A percentile compares a stretch with the other conserved stretches of the same genome.
These are phyloP conservation scores for Aurinia saxatilis DNA, from an alignment of 345 rosid genomes.

Conservation along the genomic window DNA sequence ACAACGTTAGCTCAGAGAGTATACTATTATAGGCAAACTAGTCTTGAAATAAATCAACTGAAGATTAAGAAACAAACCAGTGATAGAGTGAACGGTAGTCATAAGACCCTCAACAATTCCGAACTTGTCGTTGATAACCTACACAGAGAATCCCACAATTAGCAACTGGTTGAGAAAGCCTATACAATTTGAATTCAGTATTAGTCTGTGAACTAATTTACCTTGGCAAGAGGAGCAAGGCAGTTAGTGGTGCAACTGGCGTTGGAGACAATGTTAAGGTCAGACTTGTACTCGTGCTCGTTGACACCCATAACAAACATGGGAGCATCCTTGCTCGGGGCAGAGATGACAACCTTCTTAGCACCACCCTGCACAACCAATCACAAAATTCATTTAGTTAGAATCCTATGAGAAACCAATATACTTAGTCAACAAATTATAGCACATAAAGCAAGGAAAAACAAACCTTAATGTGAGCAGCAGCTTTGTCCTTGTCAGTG, in stretches of 20 bases:
- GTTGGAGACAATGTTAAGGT: constrained; percentile 70
- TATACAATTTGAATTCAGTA: too few relatives aligned
- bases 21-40: background rate
- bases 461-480: constrained; percentile 88
- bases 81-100: constrained; percentile 86
- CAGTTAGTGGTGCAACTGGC: constrained; percentile 99
- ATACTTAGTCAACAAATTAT: background rate
- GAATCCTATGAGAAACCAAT: too few relatives aligned
- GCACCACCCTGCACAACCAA: constrained; percentile 68
- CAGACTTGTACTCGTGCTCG: constrained; percentile 79
- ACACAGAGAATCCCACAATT: too few relatives aligned
- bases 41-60: background rate
- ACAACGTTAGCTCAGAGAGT: background rate
- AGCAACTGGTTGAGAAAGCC: too few relatives aligned
- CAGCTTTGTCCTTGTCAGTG: constrained; percentile 95
- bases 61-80: constrained; percentile 35
- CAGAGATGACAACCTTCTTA: constrained; percentile 89
- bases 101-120: constrained; percentile 97
- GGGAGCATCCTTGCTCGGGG: constrained; percentile 93
- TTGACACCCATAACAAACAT: constrained; percentile 96
- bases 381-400: background rate
- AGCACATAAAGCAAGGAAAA: background rate
- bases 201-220: background rate
- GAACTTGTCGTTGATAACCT: constrained; percentile 80
- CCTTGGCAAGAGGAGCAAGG: constrained; percentile 97